Conservation (phyloP, 2,329 filamentous ascomycete genomes). For the Cercospora nicotianae region DNA sequence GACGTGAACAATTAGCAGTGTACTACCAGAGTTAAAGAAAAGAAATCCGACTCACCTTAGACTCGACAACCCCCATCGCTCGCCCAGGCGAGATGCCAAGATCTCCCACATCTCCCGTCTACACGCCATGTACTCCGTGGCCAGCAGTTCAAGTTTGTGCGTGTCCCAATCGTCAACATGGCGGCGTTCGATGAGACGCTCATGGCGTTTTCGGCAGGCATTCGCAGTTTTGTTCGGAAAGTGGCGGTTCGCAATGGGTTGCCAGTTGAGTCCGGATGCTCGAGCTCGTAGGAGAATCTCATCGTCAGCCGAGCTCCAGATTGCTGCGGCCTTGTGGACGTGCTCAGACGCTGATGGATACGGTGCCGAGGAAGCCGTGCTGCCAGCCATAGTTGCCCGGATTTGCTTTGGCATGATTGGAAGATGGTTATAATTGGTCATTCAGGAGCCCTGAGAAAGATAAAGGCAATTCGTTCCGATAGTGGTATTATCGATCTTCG, state of each 20-base stretch:
- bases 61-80: conserved; percentile 69
- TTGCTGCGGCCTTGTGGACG: conserved; percentile 42
- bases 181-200: conserved; percentile 73
- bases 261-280: conserved; percentile 77
- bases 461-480: not conserved
- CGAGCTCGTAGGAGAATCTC: conserved; percentile 70
- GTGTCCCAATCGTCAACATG: conserved; percentile 77
- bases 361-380: conserved; percentile 36
- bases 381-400: conserved; percentile 32
- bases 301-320: conserved; percentile 74
- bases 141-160: conserved; percentile 70
- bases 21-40: conserved; percentile 38
- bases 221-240: conserved; percentile 77
- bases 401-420: conserved; percentile 50
- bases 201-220: conserved; percentile 85
- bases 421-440: conserved; percentile 30
- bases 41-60: conserved; percentile 68
- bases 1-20: conserved; percentile 18
- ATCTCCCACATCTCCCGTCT: conserved; percentile 79
- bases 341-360: conserved; percentile 39
- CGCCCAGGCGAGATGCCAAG: conserved; percentile 62
- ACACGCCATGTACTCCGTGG: conserved; percentile 75
- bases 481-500: not conserved
- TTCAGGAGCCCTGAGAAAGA: conserved; percentile 9
- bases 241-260: conserved; percentile 71